Percentiles rank a stretch among this genome's conserved stretches.
Evolutionary conservation across 2,329 filamentous ascomycete genomes (phyloP).

Genomic region (Cytospora piceae): DNA sequence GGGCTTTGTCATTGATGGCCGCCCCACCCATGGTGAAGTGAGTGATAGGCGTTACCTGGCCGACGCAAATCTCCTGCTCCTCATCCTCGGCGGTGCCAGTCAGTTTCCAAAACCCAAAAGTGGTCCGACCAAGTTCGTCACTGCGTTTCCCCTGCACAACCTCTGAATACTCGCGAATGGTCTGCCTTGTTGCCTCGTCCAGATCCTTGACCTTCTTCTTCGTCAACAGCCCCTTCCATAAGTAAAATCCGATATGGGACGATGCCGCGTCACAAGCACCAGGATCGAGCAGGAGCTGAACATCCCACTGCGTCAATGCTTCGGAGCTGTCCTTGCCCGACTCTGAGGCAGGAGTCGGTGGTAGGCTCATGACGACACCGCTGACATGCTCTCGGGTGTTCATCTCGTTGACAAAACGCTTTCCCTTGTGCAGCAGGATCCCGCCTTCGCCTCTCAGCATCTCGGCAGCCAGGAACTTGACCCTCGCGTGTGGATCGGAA

Average conservation of each 20-base stretch:
- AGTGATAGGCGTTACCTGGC: slow-evolving; percentile 63
- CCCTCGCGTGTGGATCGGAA: slow-evolving; percentile 45
- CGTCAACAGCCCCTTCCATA: slow-evolving; percentile 63
- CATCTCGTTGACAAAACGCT: slow-evolving; percentile 65
- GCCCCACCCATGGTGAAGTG: slow-evolving; percentile 72
- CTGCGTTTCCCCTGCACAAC: slow-evolving; percentile 44
- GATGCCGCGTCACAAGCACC: slow-evolving; percentile 56
- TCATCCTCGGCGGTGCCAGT: slow-evolving; percentile 46
- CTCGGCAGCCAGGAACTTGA: slow-evolving; percentile 68
- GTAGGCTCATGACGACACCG: slow-evolving; percentile 51
- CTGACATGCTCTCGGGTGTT: slow-evolving; percentile 62
- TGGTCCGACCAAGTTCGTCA: slow-evolving; percentile 52
- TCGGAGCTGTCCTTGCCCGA: slow-evolving; percentile 26
- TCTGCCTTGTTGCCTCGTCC: slow-evolving; percentile 41
- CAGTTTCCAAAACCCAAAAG: slow-evolving; percentile 61
- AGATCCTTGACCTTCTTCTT: slow-evolving; percentile 60
- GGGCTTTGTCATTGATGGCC: slow-evolving; percentile 56
- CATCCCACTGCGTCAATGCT: slow-evolving; percentile 57
- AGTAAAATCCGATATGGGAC: slow-evolving; percentile 65
- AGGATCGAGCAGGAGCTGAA: slow-evolving; percentile 63
- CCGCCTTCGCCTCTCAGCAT: slow-evolving; percentile 66
- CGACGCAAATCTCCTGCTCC: slow-evolving; percentile 60
- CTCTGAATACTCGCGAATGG: slow-evolving; percentile 54
- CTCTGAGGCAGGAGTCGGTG: slow-evolving; percentile 20
- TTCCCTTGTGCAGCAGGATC: slow-evolving; percentile 54